Base-by-base conservation (phyloP, 2,329 filamentous ascomycete genomes). In the Cladorrhinum sp. region DNA sequence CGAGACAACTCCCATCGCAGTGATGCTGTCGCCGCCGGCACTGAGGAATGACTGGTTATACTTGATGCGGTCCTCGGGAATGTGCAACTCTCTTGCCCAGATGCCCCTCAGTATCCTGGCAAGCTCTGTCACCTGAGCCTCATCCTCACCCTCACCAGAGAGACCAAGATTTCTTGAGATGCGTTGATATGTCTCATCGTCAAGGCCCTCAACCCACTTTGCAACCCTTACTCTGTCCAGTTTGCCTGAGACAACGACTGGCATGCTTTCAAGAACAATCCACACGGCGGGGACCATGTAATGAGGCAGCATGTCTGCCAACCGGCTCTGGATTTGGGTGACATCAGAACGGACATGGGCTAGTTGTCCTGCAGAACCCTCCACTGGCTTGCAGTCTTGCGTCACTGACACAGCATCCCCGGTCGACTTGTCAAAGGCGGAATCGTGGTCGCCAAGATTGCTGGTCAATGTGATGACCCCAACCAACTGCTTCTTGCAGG, bases 11-110 rank as follows among this genome's bases (percentile, higher is more conserved):
- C 66, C 67, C 67, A 69, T 69, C 1, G 67, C 67, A 18, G 55
- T 61, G 39, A 69, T 69, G 51, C 66, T 67, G 49, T 69, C 67
- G 26, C 67, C 67, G 64, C 67, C 67, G 6, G 67, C 61, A 28
- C 62, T 59, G 21, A 67, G 55, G 57, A 67, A 68, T 1, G 59
- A 58, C 30, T 61, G 50, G 42, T 67, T 64, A 20, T 56, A 36
- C 28, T 58, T 60, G 64, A 67, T 49, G n/a, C 61, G 62, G 3
- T 65, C 66, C 4, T 59, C 55, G 12, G 64, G 57, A 3, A 67
- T 8, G 20, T 59, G 60, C 21, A 68, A 46, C 23, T 68, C 66
- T 50, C 54, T 58, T 3, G 66, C 60, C 66, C 66, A 68, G 12
- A 68, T 65, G 2, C 65, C 64, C 14, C 64, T 60, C 61, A 68